Evolutionary conservation across 768 basidiomycete species (phyloP), one percentile per base, ranked within the genome.

Genomic region (Suillus paluster): DNA sequence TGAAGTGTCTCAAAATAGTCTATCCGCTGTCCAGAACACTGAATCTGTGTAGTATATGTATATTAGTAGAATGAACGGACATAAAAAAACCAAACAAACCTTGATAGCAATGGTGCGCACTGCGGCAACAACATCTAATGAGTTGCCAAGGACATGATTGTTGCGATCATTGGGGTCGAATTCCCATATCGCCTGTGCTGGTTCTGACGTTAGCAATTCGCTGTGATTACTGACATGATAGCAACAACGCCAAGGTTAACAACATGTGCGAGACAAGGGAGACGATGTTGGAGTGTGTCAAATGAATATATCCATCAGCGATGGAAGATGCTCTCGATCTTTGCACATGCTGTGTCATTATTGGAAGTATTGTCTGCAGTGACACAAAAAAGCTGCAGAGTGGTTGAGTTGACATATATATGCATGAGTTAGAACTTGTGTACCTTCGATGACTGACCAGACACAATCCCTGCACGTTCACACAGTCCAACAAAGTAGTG

Each of bases 161-260:
- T 63, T 62, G 3, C 42, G 12, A 4, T 64, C 38, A 0, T 21
- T 30, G 0, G 76, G 76, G 34, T 79, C 70, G 58, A 71, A 78
- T 19, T 75, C 72, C 76, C 75, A 79, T 15, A 79, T 78, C 0
- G 75, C 73, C n/a, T 0, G 60, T 67, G 14, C 66, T 56, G 1
- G 64, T 76, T 45, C 76, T 70, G 3, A 76, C 58, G 1, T 66
- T 66, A 0, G 69, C 67, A 21, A 71, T 70, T 57, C 71, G 68
- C 1, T n/a, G 72, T 77, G 36, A 78, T 73, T 21, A 67, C 52
- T 2, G 14, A n/a, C 75, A 77, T 77, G n/a, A 75, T 59, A 36
- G 64, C 73, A 11, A 70, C 57, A 21, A 63, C 67, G 0, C 48
- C 67, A 2, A 77, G 67, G 34, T 77, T 75, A 11, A 73, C 58